phyloP scores from a whole-genome alignment of 345 rosid species.

The Aegle marmelos region DNA sequence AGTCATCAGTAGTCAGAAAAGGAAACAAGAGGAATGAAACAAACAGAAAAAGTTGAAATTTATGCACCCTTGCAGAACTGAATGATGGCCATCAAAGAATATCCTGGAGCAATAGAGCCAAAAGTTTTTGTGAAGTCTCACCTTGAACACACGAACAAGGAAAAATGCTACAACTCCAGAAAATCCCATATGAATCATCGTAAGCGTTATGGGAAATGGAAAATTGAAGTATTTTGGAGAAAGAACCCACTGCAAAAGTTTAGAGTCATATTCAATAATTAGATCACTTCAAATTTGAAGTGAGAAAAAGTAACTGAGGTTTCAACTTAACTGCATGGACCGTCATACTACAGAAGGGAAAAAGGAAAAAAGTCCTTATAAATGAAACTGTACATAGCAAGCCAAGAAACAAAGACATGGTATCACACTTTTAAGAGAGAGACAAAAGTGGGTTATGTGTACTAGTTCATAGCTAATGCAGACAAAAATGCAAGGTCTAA shows the following conservation, averaged over 20 bases:
- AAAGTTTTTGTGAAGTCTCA: slow-evolving; percentile 19
- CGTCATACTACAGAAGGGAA: background rate
- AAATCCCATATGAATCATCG: slow-evolving; percentile 96
- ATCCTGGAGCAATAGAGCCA: background rate
- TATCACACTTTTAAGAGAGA: background rate
- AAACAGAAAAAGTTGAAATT: background rate
- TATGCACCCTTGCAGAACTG: background rate
- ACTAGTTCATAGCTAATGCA: background rate
- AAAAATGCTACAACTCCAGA: slow-evolving; percentile 72
- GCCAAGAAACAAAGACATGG: background rate
- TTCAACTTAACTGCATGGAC: background rate
- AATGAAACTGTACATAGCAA: background rate
- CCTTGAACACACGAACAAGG: slow-evolving; percentile 95
- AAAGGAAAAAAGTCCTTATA: background rate
- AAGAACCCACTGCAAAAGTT: slow-evolving; percentile 86
- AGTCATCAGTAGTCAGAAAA: background rate
- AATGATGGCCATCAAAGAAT: background rate
- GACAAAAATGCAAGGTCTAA: background rate
- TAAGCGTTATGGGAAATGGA: slow-evolving; percentile 84
- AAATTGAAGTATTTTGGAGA: slow-evolving; percentile 90
- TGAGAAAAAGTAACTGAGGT: background rate
- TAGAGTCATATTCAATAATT: background rate
- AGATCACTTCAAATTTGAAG: background rate
- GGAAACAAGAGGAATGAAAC: background rate
- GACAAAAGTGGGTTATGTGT: background rate